Conservation (phyloP, 495 filamentous ascomycete genomes). For the Bombardia bombarda region DNA sequence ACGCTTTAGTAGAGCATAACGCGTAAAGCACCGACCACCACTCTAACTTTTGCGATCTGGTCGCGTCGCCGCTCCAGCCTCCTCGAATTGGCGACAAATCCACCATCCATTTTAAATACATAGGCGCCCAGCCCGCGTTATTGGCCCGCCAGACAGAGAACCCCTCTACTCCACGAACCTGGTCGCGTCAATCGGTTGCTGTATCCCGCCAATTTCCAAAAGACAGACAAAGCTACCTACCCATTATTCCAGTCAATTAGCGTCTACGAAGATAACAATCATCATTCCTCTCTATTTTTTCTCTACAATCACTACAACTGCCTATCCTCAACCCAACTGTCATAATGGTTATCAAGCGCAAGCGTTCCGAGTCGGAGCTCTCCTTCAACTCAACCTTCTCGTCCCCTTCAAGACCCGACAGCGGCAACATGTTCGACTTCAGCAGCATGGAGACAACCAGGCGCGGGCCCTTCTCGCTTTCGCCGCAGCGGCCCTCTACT, state of each 20-base stretch:
- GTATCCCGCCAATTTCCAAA: too few relatives aligned
- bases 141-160: too few relatives aligned
- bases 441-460: conserved; percentile 15
- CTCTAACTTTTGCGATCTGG: neutral
- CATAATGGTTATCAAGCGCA: conserved; percentile 40
- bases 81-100: neutral
- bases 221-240: neutral
- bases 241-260: neutral
- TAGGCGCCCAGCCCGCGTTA: neutral
- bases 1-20: neutral
- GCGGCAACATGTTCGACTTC: conserved; percentile 19
- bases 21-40: neutral
- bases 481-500: conserved; percentile 8
- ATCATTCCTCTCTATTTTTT: too few relatives aligned
- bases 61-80: neutral
- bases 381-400: conserved; percentile 32
- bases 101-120: neutral
- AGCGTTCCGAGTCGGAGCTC: conserved; percentile 43
- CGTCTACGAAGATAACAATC: neutral
- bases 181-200: neutral
- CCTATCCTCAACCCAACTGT: neutral
- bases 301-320: too few relatives aligned
- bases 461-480: conserved; percentile 12
- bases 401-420: conserved; percentile 22
- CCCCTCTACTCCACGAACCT: too few relatives aligned